A percentile compares a stretch with the other conserved stretches of the same genome.
phyloP scores from a whole-genome alignment of 495 filamentous ascomycete species.

The Hypoxylon perforatum region DNA sequence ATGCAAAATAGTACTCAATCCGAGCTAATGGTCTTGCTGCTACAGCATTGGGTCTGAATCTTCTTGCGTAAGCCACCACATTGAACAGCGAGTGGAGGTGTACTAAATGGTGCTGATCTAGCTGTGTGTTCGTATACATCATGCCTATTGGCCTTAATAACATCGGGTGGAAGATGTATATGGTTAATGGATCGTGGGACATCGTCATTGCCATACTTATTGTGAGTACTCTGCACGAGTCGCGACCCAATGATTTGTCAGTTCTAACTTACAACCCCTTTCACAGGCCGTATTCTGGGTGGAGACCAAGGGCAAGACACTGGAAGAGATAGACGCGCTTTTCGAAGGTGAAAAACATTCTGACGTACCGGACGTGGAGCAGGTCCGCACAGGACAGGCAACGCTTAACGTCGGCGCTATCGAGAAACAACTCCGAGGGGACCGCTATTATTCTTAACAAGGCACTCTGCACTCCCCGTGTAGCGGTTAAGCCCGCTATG shows the following conservation, averaged over 20 bases:
- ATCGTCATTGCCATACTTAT: conserved; percentile 43
- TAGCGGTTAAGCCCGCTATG: no score
- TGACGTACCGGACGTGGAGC: conserved; percentile 55
- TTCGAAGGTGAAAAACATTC: conserved; percentile 58
- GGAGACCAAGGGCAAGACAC: conserved; percentile 46
- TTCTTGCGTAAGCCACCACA: conserved; percentile 55
- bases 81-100: conserved; percentile 3
- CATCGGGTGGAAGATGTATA: conserved; percentile 51
- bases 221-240: conserved; percentile 23
- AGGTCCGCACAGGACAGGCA: conserved; percentile 48
- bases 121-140: conserved; percentile 56
- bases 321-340: conserved; percentile 50
- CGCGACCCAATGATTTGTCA: neutral
- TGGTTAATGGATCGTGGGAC: conserved; percentile 49
- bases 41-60: conserved; percentile 53
- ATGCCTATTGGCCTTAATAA: conserved; percentile 59
- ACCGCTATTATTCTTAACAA: no score
- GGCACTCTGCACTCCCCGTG: no score
- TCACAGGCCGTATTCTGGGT: conserved; percentile 41
- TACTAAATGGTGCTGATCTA: conserved; percentile 12
- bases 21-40: conserved; percentile 48
- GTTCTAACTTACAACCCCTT: conserved; percentile 17
- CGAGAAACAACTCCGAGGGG: conserved; percentile 73
- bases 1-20: conserved; percentile 51
- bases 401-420: conserved; percentile 69